These are phyloP conservation scores for Cordyceps cicadae DNA, from an alignment of 2,329 filamentous ascomycete genomes.

Conservation along the genomic window DNA sequence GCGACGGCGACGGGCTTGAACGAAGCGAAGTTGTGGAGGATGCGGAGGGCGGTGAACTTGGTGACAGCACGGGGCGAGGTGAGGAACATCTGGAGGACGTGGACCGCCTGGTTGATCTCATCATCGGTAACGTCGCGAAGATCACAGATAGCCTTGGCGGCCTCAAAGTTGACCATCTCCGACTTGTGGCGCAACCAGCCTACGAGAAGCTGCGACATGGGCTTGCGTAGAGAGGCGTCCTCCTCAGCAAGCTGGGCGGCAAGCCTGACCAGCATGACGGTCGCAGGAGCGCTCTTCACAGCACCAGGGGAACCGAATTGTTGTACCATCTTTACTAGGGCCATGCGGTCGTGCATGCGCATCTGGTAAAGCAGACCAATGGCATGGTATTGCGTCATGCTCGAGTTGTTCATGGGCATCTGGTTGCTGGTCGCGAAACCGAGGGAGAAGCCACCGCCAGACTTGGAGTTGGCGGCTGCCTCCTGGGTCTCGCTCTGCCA, in stretches of 20 bases:
- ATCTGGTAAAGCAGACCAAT: constrained; percentile 97
- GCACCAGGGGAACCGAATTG: constrained; percentile 88
- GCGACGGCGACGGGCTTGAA: constrained; percentile 93
- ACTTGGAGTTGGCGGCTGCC: constrained; percentile 83
- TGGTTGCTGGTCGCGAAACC: constrained; percentile 75
- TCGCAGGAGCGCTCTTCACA: constrained; percentile 88
- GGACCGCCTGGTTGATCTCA: constrained; percentile 85
- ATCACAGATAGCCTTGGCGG: constrained; percentile 94
- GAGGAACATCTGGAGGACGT: constrained; percentile 92
- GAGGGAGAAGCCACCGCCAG: constrained; percentile 79
- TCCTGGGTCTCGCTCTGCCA: constrained; percentile 99
- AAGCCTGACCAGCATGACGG: constrained; percentile 84
- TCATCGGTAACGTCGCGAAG: constrained; percentile 87
- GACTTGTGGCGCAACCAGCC: constrained; percentile 97
- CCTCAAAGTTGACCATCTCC: constrained; percentile 99
- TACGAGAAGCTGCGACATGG: constrained; percentile 95
- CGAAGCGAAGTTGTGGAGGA: constrained; percentile 90
- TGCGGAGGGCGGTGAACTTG: constrained; percentile 94
- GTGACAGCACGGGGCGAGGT: constrained; percentile 91
- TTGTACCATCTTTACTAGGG: constrained; percentile 99
- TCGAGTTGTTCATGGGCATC: constrained; percentile 80
- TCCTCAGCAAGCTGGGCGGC: constrained; percentile 93
- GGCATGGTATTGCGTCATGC: constrained; percentile 97
- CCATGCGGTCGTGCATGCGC: constrained; percentile 96
- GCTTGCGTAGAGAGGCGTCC: constrained; percentile 77